Conservation (phyloP, 108 stramenopile species). For the Asterionellopsis glacialis region DNA sequence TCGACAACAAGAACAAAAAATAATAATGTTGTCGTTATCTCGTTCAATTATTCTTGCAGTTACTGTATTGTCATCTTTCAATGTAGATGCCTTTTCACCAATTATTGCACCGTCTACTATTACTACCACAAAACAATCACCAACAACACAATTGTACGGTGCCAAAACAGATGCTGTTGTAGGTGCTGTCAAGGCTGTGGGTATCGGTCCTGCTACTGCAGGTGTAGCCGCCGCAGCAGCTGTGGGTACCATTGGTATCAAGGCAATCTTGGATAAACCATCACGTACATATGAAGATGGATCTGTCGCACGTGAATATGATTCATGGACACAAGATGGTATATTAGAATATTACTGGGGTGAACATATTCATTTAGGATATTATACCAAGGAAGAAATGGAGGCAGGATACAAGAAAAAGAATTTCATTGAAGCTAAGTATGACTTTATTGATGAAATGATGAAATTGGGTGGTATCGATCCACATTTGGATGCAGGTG, state of each 20-base stretch:
- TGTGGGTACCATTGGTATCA: constrained; percentile 59
- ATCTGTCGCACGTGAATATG: constrained; percentile 76
- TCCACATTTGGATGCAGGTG: constrained; percentile 32
- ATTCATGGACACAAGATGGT: constrained; percentile 92
- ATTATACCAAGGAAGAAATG: constrained; percentile 73
- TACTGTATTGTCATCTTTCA: not conserved
- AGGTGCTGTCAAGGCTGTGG: constrained; percentile 18
- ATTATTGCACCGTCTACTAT: too few relatives aligned
- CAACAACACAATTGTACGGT: not conserved
- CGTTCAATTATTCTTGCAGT: not conserved
- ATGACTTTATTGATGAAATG: constrained; percentile 97
- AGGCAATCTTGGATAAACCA: constrained; percentile 66
- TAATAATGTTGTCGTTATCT: not conserved
- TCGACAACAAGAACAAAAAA: not conserved
- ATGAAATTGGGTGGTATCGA: constrained; percentile 87
- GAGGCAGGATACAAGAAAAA: constrained; percentile 72
- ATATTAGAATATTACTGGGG: constrained; percentile 98
- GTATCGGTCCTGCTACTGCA: constrained; percentile 22
- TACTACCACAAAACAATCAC: not conserved
- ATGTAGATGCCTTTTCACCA: too few relatives aligned
- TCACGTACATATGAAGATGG: constrained; percentile 73
- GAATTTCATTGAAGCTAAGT: constrained; percentile 92
- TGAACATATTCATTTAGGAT: constrained; percentile 97
- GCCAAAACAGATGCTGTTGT: not conserved
- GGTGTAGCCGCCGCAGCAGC: constrained; percentile 48